phyloP scores from a whole-genome alignment of 441 rosid genomes.

The Hura crepitans region DNA sequence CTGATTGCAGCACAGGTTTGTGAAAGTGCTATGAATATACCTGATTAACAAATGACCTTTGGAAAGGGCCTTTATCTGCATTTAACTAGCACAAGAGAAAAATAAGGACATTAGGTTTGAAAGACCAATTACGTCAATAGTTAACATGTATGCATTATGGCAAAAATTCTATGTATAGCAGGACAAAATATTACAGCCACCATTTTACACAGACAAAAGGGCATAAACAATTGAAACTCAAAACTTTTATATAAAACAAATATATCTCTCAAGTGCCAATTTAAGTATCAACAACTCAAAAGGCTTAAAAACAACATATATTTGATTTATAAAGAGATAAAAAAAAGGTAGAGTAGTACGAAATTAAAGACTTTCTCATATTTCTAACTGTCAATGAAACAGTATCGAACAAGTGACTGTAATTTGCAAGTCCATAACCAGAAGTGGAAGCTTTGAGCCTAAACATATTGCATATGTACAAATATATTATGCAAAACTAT shows the following conservation, averaged over 20 bases:
- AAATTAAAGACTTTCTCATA: background rate
- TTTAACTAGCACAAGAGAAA: constrained; percentile 53
- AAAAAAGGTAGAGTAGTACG: background rate
- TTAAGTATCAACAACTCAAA: background rate
- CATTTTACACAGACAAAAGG: no score
- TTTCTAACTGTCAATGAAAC: background rate
- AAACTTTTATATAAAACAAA: background rate
- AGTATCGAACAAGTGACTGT: background rate
- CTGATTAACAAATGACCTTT: constrained; percentile 91
- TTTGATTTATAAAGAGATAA: background rate
- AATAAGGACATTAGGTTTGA: constrained; percentile 1
- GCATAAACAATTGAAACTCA: background rate
- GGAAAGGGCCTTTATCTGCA: constrained; percentile 84
- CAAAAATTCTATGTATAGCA: background rate
- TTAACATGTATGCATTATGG: background rate
- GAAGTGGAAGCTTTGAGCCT: background rate
- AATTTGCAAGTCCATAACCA: background rate
- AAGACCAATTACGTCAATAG: background rate
- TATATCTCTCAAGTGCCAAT: background rate
- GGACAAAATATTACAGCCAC: background rate
- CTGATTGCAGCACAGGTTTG: constrained; percentile 5
- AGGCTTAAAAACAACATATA: background rate
- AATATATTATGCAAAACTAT: background rate
- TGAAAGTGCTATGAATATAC: constrained; percentile 33
- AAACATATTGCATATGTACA: no score